Percentiles rank a stretch among this genome's conserved stretches.
phyloP scores from a whole-genome alignment of 2,329 filamentous ascomycete species.

The Uncinocarpus reesii region DNA sequence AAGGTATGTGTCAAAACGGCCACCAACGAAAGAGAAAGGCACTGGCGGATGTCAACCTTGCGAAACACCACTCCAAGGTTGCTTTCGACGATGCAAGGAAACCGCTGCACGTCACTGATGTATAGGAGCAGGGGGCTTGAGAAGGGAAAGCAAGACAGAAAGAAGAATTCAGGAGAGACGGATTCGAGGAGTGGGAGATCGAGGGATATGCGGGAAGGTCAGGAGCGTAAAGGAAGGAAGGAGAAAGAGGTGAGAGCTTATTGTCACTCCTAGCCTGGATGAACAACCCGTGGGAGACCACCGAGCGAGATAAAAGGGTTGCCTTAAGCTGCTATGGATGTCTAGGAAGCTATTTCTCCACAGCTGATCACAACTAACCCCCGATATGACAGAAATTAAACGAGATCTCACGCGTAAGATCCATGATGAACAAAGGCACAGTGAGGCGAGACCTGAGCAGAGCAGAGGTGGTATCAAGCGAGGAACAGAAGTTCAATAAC shows the following conservation, averaged over 20 bases:
- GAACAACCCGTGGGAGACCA: neutral
- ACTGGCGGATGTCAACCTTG: neutral
- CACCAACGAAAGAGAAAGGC: neutral
- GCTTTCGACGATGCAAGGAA: too few relatives aligned
- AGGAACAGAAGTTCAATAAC: neutral
- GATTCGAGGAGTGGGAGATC: conserved; percentile 3
- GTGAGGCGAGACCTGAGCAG: neutral
- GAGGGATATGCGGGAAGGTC: neutral
- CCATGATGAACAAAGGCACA: conserved; percentile 12
- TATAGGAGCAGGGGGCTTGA: too few relatives aligned
- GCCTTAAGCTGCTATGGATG: neutral
- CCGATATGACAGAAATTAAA: conserved; percentile 14
- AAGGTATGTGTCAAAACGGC: neutral
- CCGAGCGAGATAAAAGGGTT: neutral
- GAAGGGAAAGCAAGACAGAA: neutral
- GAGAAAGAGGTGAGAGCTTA: conserved; percentile 5
- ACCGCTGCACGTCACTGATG: too few relatives aligned
- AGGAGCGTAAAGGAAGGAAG: neutral
- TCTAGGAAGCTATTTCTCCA: neutral
- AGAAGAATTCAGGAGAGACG: neutral
- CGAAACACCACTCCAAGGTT: neutral
- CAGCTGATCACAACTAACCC: conserved; percentile 11
- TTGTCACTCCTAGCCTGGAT: conserved; percentile 1
- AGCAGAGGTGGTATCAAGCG: neutral
- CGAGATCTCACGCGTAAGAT: conserved; percentile 14